Evolutionary conservation across 495 filamentous ascomycete genomes (phyloP).

Genomic region (Hyaloscypha finlandica): DNA sequence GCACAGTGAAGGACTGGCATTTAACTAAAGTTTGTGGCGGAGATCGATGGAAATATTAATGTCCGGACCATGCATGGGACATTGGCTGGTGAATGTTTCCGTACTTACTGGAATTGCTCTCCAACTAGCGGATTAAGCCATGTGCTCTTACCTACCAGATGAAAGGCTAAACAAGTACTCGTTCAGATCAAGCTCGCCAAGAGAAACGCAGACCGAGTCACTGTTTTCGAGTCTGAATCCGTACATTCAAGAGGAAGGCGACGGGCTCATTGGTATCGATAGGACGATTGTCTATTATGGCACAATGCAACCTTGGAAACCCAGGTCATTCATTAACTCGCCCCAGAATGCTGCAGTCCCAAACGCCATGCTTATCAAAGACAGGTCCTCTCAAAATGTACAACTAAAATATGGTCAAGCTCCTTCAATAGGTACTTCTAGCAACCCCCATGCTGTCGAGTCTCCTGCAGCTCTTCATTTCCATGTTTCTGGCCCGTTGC

Average conservation of each 20-base stretch:
- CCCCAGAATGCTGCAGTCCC: slow-evolving; percentile 26
- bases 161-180: not conserved
- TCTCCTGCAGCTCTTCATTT: slow-evolving; percentile 40
- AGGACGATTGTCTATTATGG: slow-evolving; percentile 19
- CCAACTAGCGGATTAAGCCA: too few relatives aligned
- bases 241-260: too few relatives aligned
- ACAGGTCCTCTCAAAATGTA: slow-evolving; percentile 19
- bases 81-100: not conserved
- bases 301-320: not conserved
- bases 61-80: not conserved
- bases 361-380: slow-evolving; percentile 33
- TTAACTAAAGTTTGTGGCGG: not conserved
- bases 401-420: slow-evolving; percentile 10
- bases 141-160: not conserved
- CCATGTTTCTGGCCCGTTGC: slow-evolving; percentile 61
- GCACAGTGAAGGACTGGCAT: not conserved
- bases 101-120: not conserved
- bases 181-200: too few relatives aligned
- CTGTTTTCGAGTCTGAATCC: too few relatives aligned
- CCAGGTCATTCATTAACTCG: not conserved
- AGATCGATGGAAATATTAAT: not conserved
- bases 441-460: slow-evolving; percentile 32
- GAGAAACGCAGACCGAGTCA: too few relatives aligned
- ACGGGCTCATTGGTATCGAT: not conserved
- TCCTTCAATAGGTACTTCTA: slow-evolving; percentile 9